Conservation (phyloP, 768 basidiomycete species). For the Termitomyces sp. region DNA sequence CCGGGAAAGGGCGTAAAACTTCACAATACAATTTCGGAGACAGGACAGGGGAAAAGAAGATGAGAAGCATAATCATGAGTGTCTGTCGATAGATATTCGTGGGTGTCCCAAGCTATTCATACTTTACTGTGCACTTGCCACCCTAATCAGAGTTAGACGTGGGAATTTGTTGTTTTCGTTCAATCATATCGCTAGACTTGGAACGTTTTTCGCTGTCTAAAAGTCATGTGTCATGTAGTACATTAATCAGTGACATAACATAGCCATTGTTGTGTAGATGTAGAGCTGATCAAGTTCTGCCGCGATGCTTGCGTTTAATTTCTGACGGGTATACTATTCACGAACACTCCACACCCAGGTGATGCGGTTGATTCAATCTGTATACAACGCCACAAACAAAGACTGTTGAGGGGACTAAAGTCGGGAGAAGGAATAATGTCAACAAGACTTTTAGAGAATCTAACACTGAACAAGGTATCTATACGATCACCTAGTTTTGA, state of each 20-base stretch:
- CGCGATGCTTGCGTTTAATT: not conserved
- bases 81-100: not conserved
- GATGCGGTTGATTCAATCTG: not conserved
- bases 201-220: not conserved
- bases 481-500: not conserved
- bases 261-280: not conserved
- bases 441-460: not conserved
- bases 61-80: not conserved
- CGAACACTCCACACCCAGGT: not conserved
- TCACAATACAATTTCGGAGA: not conserved
- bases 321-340: not conserved
- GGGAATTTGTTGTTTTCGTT: no score
- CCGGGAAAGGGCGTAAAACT: no score
- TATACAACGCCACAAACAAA: slow-evolving; percentile 5
- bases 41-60: not conserved
- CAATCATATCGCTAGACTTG: not conserved
- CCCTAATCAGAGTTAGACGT: not conserved
- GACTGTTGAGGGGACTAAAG: no score
- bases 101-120: not conserved
- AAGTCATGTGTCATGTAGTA: not conserved
- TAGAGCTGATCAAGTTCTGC: not conserved
- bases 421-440: not conserved
- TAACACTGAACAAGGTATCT: not conserved
- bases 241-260: not conserved
- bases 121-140: no score